These are phyloP conservation scores for Viridothelium virens DNA, from an alignment of 495 filamentous ascomycete species.

Conservation along the genomic window DNA sequence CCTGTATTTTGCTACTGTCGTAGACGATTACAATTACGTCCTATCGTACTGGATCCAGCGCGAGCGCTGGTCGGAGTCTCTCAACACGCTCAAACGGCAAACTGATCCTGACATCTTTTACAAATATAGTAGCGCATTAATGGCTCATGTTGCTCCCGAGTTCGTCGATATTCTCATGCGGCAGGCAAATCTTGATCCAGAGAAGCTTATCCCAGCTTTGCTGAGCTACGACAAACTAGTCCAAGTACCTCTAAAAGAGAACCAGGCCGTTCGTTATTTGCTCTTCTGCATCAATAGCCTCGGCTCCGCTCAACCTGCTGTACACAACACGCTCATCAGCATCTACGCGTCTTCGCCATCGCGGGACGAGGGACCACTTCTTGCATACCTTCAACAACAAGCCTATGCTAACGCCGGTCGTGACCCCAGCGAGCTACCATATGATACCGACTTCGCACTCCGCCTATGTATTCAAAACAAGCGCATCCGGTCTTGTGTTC, in stretches of 20 bases:
- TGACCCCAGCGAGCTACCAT: constrained; percentile 47
- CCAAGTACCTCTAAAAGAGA: constrained; percentile 54
- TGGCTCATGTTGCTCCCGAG: constrained; percentile 75
- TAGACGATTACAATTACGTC: constrained; percentile 90
- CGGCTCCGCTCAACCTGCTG: constrained; percentile 72
- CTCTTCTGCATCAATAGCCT: constrained; percentile 87
- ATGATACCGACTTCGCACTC: constrained; percentile 95
- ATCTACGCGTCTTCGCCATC: constrained; percentile 86
- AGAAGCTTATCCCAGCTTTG: constrained; percentile 83
- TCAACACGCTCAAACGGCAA: constrained; percentile 83
- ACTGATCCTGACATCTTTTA: constrained; percentile 90
- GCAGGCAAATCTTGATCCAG: constrained; percentile 77
- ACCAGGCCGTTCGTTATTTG: constrained; percentile 91
- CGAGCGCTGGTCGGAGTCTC: constrained; percentile 84
- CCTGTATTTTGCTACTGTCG: constrained; percentile 75
- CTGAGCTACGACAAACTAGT: constrained; percentile 83
- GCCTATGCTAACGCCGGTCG: constrained; percentile 36
- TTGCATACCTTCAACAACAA: constrained; percentile 77
- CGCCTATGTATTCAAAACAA: constrained; percentile 89
- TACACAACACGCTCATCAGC: constrained; percentile 94
- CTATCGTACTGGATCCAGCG: constrained; percentile 95
- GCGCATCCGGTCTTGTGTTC: constrained; percentile 84
- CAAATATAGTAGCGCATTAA: constrained; percentile 89
- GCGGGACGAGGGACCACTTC: constrained; percentile 70
- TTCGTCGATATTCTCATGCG: constrained; percentile 91